Evolutionary conservation across 2,329 filamentous ascomycete genomes (phyloP).

Genomic region (Neoscytalidium dimidiatum): DNA sequence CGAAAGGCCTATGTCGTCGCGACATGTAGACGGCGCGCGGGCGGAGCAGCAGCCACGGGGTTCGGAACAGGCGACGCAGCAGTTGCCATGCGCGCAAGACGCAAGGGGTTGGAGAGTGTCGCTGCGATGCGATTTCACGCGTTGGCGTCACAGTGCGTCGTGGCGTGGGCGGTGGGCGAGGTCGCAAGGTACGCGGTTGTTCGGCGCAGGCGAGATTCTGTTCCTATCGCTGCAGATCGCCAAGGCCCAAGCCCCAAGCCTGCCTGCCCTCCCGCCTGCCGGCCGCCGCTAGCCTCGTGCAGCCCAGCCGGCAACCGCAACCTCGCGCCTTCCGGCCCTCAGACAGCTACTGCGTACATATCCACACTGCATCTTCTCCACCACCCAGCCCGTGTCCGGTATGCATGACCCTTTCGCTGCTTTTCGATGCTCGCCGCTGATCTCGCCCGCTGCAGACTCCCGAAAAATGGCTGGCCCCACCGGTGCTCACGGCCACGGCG

Average conservation of each 20-base stretch:
- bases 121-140: neutral
- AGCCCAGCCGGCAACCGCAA: too few species aligned
- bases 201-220: constrained; percentile 6
- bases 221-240: constrained; percentile 6
- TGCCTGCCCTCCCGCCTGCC: neutral
- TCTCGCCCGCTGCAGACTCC: neutral
- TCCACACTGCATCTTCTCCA: neutral
- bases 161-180: neutral
- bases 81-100: neutral
- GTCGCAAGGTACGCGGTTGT: constrained; percentile 8
- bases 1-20: constrained; percentile 12
- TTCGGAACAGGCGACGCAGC: neutral
- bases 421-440: neutral
- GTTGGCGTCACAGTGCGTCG: neutral
- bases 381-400: constrained; percentile 1
- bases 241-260: neutral
- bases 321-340: neutral
- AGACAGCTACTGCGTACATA: neutral
- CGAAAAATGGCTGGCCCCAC: constrained; percentile 19
- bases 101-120: neutral
- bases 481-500: constrained; percentile 28
- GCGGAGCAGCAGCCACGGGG: neutral
- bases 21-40: constrained; percentile 21
- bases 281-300: constrained; percentile 15
- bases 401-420: neutral